Evolutionary conservation across 73 alveolate genomes (phyloP), one percentile per base, ranked within the genome.

Genomic region (Tetrahymena malaccensis): DNA sequence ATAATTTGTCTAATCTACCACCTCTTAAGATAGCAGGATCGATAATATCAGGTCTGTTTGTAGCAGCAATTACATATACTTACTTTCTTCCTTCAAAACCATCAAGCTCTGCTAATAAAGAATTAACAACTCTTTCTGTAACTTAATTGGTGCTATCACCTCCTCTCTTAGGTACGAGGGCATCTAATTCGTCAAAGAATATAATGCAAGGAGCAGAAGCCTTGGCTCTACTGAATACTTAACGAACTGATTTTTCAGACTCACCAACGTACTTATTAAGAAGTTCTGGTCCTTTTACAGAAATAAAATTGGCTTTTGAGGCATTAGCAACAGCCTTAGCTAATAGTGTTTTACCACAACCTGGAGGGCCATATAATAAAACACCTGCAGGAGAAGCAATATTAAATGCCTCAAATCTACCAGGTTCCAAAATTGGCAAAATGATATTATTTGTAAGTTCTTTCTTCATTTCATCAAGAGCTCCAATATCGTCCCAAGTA

Each of bases 21-120:
- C 99, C 99, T 84, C 99, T 97, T 38, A 99, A 97, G 99, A 99
- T 99, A 16, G 99, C 99, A 0, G 99, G 99, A 96, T 99, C 99
- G 35, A 99, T 97, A 70, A 99, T 99, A 96, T 99, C 99, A 2
- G 99, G 99, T 35, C 99, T 96, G 93, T 99, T 99, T 13, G 99
- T 99, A 9, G 99, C 99, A 58, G 99, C 99, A 94, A 99, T 98
- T 85, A 99, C 99, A 94, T 96, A 99, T 33, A 99, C 99, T 95
- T 97, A 97, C 85, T 96, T 95, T 70, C 99, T 97, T 84, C 93
- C 99, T 96, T 98, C 99, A 94, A 99, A 98, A 22, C 99, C 99
- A 96, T 99, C 99, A 99, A 99, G 98, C 96, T 99, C 99, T 43
- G 99, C 99, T 40, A 99, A 98, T 96, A 99, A 98, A 96, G 99